Conservation (phyloP, 176 grass and related monocot genomes). For the Carex littledalei region DNA sequence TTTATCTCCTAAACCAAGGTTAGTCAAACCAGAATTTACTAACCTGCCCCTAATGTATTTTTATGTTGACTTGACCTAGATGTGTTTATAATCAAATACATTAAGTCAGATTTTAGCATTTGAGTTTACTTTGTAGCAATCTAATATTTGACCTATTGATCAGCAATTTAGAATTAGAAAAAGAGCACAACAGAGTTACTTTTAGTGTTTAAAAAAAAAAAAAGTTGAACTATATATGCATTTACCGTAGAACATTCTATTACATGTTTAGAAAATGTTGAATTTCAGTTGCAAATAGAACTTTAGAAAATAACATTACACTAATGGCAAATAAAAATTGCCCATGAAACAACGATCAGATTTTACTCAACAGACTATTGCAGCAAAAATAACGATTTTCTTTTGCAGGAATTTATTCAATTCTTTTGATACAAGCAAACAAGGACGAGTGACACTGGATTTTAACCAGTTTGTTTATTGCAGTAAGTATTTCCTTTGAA, state of each 20-base stretch:
- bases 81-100: not conserved
- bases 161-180: not conserved
- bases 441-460: constrained; percentile 75
- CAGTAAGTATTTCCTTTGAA: constrained; percentile 41
- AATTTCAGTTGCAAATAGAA: not conserved
- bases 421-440: constrained; percentile 72
- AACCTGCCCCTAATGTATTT: not conserved
- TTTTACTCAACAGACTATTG: not conserved
- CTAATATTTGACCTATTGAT: constrained; percentile 2
- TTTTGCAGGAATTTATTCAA: constrained; percentile 61
- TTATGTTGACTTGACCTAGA: not conserved
- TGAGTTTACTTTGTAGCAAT: not conserved
- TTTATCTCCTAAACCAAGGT: not conserved
- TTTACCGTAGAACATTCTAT: not conserved
- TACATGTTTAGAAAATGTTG: not conserved
- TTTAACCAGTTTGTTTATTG: constrained; percentile 91
- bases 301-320: not conserved
- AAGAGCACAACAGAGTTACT: not conserved
- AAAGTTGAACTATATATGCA: not conserved
- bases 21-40: not conserved
- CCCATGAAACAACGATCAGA: not conserved
- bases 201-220: not conserved
- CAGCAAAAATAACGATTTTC: not conserved
- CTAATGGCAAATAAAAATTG: constrained; percentile 1
- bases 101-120: not conserved